Evolutionary conservation across 2,329 filamentous ascomycete genomes (phyloP), one percentile per base, ranked within the genome.

Genomic region (Ilyonectria sp.): DNA sequence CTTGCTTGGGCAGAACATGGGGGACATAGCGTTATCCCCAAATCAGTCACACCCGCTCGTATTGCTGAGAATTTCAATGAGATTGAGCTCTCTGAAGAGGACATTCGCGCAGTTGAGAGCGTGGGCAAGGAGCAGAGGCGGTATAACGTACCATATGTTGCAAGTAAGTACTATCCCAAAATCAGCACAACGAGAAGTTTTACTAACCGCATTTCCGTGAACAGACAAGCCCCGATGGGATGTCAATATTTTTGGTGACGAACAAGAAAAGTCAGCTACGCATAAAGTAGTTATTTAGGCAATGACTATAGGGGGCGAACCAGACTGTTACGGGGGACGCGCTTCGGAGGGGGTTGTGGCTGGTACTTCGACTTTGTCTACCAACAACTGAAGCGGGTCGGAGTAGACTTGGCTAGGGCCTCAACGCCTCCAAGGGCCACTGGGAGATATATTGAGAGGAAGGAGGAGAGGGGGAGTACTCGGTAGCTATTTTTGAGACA

Each of bases 1-100:
- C 78, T 89, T 82, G 75, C 90, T 83, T 90, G 89, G 88, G 77
- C 82, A 84, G 76, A 86, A 82, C 71, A 84, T 31, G 81, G 88
- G 69, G 90, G 89, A 54, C 90, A 89, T 80, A 89, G 86, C 73
- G 92, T 94, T 71, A 93, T 94, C 73, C 92, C 92, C 74, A 94
- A 94, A 85, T 91, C 87, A 21, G 91, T 93, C 70, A 92, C 87
- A 66, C 85, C 88, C 50, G 84, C 84, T 46, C 87, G 92, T 60
- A 93, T 94, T 70, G 82, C 87, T 74, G 86, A 84, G 73, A 94
- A 94, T 85, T 93, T 90, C 76, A 82, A 89, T 81, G 86, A 92
- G 78, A 84, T 90, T 62, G 86, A 92, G 73, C 82, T 93, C 68
- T 79, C 81, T 21, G 82, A 86, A 33, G 83, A 84, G 1, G 67